Conservation (phyloP, 2,329 filamentous ascomycete genomes). For the Penicillium hordei region DNA sequence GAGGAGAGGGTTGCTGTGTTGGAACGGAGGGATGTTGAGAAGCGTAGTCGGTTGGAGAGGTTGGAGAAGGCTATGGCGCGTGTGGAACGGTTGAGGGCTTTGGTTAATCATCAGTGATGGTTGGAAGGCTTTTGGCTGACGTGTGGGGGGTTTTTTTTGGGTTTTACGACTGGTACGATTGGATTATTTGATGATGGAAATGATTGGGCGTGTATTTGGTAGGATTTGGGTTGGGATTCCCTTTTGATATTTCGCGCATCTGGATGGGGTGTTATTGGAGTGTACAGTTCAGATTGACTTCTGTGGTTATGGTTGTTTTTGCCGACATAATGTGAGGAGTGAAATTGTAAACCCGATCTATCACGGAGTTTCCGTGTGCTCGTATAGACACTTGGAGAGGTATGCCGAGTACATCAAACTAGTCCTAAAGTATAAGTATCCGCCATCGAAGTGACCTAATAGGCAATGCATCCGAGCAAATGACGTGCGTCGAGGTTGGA, state of each 20-base stretch:
- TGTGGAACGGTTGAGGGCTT: conserved; percentile 57
- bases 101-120: conserved; percentile 45
- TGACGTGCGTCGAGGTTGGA: conserved; percentile 9
- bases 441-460: not conserved
- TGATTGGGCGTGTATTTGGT: conserved; percentile 11
- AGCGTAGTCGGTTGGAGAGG: conserved; percentile 53
- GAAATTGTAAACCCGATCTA: not conserved
- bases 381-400: not conserved
- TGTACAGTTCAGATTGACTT: no score
- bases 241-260: conserved; percentile 9
- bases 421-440: not conserved
- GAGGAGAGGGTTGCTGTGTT: conserved; percentile 50
- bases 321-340: not conserved
- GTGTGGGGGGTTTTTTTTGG: not conserved
- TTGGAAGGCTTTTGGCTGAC: not conserved
- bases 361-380: not conserved
- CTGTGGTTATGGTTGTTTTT: not conserved
- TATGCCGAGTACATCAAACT: not conserved
- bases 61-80: conserved; percentile 58
- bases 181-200: conserved; percentile 12
- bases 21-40: conserved; percentile 49
- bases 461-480: not conserved
- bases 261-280: not conserved
- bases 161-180: conserved; percentile 9
- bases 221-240: conserved; percentile 13